Conservation (phyloP, 371 early-diverging fungal species). For the Lichtheimia ornata region DNA sequence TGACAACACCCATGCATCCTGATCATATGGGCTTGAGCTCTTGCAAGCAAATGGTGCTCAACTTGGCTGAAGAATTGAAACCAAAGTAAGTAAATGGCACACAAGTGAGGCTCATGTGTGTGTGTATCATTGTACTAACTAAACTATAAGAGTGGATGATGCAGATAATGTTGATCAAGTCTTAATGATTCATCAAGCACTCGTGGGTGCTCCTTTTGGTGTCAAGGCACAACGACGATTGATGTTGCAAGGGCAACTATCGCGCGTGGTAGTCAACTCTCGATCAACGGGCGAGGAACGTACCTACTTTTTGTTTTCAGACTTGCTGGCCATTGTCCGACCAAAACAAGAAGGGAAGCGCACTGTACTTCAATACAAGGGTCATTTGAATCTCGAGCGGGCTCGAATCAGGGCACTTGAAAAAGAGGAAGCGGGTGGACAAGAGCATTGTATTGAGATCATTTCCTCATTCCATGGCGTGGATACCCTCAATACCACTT, state of each 20-base stretch:
- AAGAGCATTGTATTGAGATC: slow-evolving; percentile 36
- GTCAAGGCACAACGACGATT: slow-evolving; percentile 41
- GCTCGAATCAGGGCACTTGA: slow-evolving; percentile 29
- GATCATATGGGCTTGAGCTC: slow-evolving; percentile 34
- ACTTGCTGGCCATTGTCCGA: slow-evolving; percentile 38
- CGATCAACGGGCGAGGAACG: slow-evolving; percentile 35
- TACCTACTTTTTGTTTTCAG: slow-evolving; percentile 41
- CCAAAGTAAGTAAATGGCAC: slow-evolving; percentile 27
- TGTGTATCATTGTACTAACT: background rate
- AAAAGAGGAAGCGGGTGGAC: slow-evolving; percentile 31
- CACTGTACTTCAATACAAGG: slow-evolving; percentile 39
- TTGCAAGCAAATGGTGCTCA: slow-evolving; percentile 30
- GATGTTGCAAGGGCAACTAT: slow-evolving; percentile 33
- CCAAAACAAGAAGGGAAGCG: slow-evolving; percentile 27
- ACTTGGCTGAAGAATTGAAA: slow-evolving; percentile 24
- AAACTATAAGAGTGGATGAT: slow-evolving; percentile 29
- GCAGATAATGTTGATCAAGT: slow-evolving; percentile 48
- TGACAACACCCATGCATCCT: slow-evolving; percentile 42
- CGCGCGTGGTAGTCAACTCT: slow-evolving; percentile 23
- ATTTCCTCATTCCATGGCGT: slow-evolving; percentile 39
- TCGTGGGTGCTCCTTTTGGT: slow-evolving; percentile 37
- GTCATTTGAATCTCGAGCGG: slow-evolving; percentile 31
- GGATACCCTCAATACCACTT: slow-evolving; percentile 40
- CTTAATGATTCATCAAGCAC: slow-evolving; percentile 39
- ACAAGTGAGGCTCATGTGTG: slow-evolving; percentile 10